These are phyloP conservation scores for Hsuehochloa calcarea DNA, from an alignment of 176 grass and related monocot genomes.

Conservation along the genomic window DNA sequence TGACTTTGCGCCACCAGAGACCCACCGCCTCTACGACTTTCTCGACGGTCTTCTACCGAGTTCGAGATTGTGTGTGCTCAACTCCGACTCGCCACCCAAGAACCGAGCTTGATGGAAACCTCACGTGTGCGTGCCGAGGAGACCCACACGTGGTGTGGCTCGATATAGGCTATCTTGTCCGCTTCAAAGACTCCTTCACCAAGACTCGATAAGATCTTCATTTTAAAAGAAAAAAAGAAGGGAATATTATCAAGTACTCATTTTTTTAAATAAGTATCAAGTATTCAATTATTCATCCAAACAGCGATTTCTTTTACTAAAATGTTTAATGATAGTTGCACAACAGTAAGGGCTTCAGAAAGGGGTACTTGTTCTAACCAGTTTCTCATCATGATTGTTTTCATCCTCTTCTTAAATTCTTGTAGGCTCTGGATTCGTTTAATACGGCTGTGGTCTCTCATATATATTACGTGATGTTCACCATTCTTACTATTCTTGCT, in stretches of 20 bases:
- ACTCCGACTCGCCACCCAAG: too few relatives aligned
- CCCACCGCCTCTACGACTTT: too few relatives aligned
- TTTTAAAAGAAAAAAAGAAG: not conserved
- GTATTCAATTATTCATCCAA: not conserved
- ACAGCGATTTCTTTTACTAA: not conserved
- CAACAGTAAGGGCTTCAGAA: not conserved
- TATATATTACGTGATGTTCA: slow-evolving; percentile 97
- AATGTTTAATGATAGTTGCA: not conserved
- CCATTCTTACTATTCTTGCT: slow-evolving; percentile 84
- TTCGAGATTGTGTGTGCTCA: too few relatives aligned
- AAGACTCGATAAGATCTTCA: too few relatives aligned
- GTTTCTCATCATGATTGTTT: not conserved
- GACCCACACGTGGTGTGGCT: too few relatives aligned
- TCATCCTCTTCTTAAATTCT: slow-evolving; percentile 15
- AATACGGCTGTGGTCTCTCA: slow-evolving; percentile 87
- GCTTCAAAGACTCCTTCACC: too few relatives aligned
- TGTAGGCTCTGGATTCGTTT: slow-evolving; percentile 83
- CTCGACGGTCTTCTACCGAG: too few relatives aligned
- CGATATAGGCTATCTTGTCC: too few relatives aligned
- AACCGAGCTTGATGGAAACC: too few relatives aligned
- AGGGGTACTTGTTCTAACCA: not conserved
- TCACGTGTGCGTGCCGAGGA: too few relatives aligned
- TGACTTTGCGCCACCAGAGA: too few relatives aligned
- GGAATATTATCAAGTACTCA: not conserved
- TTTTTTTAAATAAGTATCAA: too few relatives aligned